These are phyloP conservation scores for Citrullus amarus DNA, from an alignment of 306 rosid species.

Conservation along the genomic window DNA sequence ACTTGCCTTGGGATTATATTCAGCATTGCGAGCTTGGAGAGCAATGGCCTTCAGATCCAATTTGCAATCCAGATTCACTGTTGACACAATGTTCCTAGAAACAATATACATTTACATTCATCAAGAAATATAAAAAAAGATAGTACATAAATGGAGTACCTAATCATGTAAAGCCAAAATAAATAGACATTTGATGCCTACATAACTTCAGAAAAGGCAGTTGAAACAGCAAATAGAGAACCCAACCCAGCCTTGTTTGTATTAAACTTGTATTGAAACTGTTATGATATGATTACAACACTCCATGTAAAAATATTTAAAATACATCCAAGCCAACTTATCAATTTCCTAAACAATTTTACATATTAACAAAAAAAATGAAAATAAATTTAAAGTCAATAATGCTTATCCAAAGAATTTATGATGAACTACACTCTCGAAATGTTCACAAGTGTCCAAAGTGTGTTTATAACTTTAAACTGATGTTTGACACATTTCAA, in stretches of 20 bases:
- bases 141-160: neutral
- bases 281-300: neutral
- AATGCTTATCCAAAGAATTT: neutral
- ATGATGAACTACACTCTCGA: neutral
- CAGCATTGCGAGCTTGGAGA: slow-evolving; percentile 87
- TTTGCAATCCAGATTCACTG: slow-evolving; percentile 88
- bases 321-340: neutral
- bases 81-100: slow-evolving; percentile 79
- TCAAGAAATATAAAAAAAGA: neutral
- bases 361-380: neutral
- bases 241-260: neutral
- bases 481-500: neutral
- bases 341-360: too few species aligned
- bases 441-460: neutral
- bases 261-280: neutral
- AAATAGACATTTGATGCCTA: neutral
- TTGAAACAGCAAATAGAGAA: neutral
- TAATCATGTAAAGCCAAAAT: neutral
- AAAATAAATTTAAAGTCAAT: neutral
- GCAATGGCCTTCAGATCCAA: slow-evolving; percentile 90
- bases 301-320: neutral
- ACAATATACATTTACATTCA: neutral
- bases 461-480: neutral
- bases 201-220: neutral
- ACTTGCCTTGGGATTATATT: slow-evolving; percentile 93